Evolutionary conservation across 148 eudicot species (phyloP), one percentile per base, ranked within the genome.

Genomic region (Fallopia convolvulus): DNA sequence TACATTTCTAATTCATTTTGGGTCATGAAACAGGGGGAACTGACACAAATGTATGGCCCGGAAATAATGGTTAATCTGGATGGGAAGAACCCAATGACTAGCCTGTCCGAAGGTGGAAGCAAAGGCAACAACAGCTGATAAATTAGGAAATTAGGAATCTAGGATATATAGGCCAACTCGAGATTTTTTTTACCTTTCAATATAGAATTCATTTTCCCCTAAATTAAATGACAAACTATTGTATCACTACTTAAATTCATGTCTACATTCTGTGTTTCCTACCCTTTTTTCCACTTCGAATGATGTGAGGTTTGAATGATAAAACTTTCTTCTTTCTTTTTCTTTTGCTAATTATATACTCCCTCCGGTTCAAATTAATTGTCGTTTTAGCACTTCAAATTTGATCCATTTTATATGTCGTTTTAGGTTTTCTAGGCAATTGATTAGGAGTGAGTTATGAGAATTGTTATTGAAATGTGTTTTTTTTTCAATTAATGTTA

Each of bases 21-120:
- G 70, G 36, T 65, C 6, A 33, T 79, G 77, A 68, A 73, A 86
- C 97, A 93, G 98, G 92, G 82, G 74, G 93, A 93, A 77, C 82
- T 93, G 63, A 84, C 84, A 48, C 83, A 81, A 82, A 3, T 83
- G 60, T 78, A 80, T n/a, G 90, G 93, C 26, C 85, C 91, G 13
- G 89, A 89, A 5, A 83, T 81, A 26, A 63, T 88, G 26, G 55
- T 85, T 21, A 77, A 78, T 44, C 84, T 85, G n/a, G 84, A 84
- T 75, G 85, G 78, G 56, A 78, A 82, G 68, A 85, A 75, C 46
- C 47, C 49, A 65, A 23, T 65, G 17, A 40, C 13, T 41, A 47
- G 53, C 50, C 75, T 3, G 8, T 46, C 75, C 1, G 14, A 48
- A 21, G 53, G 53, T 8, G 75, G 18, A 26, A 10, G 26, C 15